Conservation (phyloP, 805 yeast species). For the Saccharomycopsis vini region DNA sequence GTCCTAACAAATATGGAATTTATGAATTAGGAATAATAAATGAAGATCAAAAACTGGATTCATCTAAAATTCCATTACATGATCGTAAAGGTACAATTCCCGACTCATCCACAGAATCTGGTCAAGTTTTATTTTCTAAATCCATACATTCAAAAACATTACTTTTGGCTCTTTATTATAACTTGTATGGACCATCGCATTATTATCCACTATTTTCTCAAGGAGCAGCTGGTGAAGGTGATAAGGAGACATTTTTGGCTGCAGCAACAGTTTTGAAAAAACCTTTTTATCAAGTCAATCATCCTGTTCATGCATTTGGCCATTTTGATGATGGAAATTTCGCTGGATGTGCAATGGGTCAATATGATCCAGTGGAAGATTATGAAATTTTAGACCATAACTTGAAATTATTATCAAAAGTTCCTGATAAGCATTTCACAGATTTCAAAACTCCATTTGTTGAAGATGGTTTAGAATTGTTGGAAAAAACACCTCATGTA, state of each 20-base stretch:
- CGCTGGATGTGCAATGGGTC: constrained; percentile 18
- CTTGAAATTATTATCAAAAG: no score
- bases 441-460: no score
- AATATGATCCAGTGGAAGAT: constrained; percentile 17
- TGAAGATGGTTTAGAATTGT: constrained; percentile 15
- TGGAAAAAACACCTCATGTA: constrained; percentile 24
- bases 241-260: constrained; percentile 66
- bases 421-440: no score
- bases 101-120: constrained; percentile 62
- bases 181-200: constrained; percentile 54
- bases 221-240: constrained; percentile 74
- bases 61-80: constrained; percentile 41
- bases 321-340: constrained; percentile 21
- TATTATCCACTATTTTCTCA: constrained; percentile 64
- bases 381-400: no score
- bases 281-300: constrained; percentile 45
- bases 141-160: constrained; percentile 49
- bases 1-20: constrained; percentile 27
- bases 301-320: constrained; percentile 32
- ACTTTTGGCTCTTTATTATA: constrained; percentile 54
- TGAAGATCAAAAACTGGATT: constrained; percentile 22
- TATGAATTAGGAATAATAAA: constrained; percentile 20
- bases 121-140: constrained; percentile 57
- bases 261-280: constrained; percentile 48
- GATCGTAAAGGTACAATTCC: constrained; percentile 57